Evolutionary conservation across 2,329 filamentous ascomycete species (phyloP).

Genomic region (Aspergillus latus): DNA sequence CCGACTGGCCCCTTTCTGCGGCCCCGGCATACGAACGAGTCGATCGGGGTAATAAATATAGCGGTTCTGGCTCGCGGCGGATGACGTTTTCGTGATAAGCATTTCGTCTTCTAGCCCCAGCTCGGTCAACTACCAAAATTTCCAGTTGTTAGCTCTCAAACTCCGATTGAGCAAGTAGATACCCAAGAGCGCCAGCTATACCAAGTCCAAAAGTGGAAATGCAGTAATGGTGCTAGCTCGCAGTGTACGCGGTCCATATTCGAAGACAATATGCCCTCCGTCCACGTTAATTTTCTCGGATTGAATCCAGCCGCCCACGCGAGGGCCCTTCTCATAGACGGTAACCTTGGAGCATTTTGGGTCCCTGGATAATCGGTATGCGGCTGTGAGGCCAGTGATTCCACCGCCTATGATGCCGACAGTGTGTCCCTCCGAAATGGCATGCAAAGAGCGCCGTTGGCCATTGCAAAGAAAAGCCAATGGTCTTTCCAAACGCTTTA

Average conservation of each 20-base stretch:
- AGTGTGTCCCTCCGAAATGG: conserved; percentile 31
- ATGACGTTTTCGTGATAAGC: conserved; percentile 51
- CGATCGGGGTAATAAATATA: conserved; percentile 89
- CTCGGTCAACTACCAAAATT: conserved; percentile 53
- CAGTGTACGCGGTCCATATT: conserved; percentile 79
- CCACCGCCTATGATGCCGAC: conserved; percentile 76
- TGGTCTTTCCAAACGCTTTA: conserved; percentile 22
- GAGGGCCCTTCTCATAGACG: conserved; percentile 70
- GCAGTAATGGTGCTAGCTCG: conserved; percentile 60
- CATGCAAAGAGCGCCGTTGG: conserved; percentile 24
- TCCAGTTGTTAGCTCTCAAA: neutral
- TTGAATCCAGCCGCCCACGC: conserved; percentile 80
- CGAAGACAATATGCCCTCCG: conserved; percentile 69
- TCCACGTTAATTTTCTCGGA: conserved; percentile 61
- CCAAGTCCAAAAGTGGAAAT: conserved; percentile 68
- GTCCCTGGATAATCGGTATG: conserved; percentile 71
- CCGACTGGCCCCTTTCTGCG: conserved; percentile 27
- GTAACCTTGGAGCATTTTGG: conserved; percentile 71
- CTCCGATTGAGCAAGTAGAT: neutral
- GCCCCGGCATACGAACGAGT: conserved; percentile 63
- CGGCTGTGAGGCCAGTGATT: conserved; percentile 75
- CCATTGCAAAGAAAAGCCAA: conserved; percentile 19
- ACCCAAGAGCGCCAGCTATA: conserved; percentile 44
- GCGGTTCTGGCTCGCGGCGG: conserved; percentile 61
- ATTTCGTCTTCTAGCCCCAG: conserved; percentile 59